Conservation (phyloP, 306 rosid species). For the Cucumis cinereus region DNA sequence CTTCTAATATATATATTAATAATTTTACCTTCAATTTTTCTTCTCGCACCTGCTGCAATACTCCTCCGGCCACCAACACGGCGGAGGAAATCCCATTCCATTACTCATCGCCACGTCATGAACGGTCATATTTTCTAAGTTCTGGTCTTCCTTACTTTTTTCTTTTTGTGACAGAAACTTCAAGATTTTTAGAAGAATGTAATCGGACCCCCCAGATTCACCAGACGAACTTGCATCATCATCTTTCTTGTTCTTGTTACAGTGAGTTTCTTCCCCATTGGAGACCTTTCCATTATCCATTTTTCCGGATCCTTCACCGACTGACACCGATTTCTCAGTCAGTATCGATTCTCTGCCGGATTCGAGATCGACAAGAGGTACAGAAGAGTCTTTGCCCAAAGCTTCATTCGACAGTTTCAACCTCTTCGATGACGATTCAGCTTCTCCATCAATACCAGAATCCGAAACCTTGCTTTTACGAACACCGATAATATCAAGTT, state of each 20-base stretch:
- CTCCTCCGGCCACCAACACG: slow-evolving; percentile 3
- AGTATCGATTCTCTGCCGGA: not conserved
- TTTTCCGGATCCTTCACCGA: not conserved
- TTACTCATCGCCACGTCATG: not conserved
- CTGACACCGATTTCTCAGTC: not conserved
- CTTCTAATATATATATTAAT: not conserved
- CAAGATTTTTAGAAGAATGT: not conserved
- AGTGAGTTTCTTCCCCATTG: not conserved
- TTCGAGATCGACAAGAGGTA: not conserved
- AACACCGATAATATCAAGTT: not conserved
- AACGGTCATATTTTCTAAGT: not conserved
- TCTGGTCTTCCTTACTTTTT: not conserved
- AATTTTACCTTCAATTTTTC: not conserved
- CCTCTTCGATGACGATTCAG: not conserved
- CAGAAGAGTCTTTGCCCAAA: not conserved
- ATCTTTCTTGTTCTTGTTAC: not conserved
- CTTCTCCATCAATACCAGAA: not conserved
- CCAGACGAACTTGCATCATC: not conserved
- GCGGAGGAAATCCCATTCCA: not conserved
- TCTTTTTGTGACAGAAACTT: not conserved
- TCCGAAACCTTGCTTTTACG: not conserved
- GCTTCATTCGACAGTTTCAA: not conserved
- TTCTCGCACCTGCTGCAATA: not conserved
- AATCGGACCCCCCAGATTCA: not conserved
- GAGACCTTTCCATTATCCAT: not conserved